These are phyloP conservation scores for Cryphonectria nitschkei DNA, from an alignment of 2,329 filamentous ascomycete species.

Conservation along the genomic window DNA sequence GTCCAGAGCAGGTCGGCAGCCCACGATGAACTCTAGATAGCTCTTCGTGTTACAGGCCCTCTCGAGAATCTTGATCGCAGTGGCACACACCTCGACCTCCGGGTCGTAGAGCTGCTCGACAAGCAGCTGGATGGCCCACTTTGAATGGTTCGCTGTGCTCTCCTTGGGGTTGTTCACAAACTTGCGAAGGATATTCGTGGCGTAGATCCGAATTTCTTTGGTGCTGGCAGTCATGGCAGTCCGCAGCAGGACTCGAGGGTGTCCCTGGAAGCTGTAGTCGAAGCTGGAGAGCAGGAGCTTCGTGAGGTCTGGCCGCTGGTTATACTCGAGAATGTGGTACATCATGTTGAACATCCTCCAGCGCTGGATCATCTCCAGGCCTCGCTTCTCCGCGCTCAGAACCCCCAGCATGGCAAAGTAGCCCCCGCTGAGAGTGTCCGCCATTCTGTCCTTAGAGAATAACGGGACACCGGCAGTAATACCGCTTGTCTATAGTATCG, in stretches of 20 bases:
- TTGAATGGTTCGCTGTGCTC: constrained; percentile 64
- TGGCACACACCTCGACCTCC: constrained; percentile 93
- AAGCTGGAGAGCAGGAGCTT: constrained; percentile 87
- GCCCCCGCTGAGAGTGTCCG: constrained; percentile 85
- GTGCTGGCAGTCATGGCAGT: constrained; percentile 91
- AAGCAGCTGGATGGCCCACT: constrained; percentile 95
- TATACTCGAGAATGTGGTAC: constrained; percentile 94
- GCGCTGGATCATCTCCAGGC: constrained; percentile 85
- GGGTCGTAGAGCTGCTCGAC: constrained; percentile 98
- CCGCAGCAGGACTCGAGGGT: constrained; percentile 88
- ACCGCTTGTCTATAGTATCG: constrained; percentile 60
- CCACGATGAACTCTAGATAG: constrained; percentile 93
- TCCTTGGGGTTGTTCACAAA: constrained; percentile 69
- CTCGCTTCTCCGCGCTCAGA: constrained; percentile 79
- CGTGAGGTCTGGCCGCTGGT: constrained; percentile 88
- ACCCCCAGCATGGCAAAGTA: constrained; percentile 94
- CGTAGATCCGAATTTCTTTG: constrained; percentile 88
- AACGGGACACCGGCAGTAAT: constrained; percentile 83
- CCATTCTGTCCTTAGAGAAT: constrained; percentile 83
- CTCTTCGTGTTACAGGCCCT: constrained; percentile 93
- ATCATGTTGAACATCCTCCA: constrained; percentile 99
- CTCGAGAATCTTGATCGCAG: constrained; percentile 95
- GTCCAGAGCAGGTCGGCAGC: constrained; percentile 91
- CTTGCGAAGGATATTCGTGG: constrained; percentile 83
- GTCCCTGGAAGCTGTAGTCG: constrained; percentile 86